Evolutionary conservation across 345 rosid species (phyloP), one percentile per base, ranked within the genome.

Genomic region (Excoecaria agallocha): DNA sequence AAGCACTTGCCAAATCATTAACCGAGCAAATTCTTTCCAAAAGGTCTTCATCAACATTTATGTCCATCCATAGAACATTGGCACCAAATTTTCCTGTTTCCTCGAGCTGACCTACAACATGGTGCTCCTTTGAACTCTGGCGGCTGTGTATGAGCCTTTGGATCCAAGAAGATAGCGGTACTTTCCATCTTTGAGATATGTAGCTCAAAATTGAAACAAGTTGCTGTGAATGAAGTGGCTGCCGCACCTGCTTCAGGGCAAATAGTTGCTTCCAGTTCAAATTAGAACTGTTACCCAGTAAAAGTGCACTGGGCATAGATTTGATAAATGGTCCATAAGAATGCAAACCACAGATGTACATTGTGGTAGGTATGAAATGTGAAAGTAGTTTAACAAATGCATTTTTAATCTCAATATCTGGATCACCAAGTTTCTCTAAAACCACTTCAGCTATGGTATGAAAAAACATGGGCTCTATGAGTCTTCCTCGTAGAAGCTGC

Each of bases 161-260:
- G 78, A 90, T 86, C 98, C 97, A 93, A 77, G 89, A 82, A 74
- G 98, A 80, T 83, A 91, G 93, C 60, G 93, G 93, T 62, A 82
- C 90, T 79, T 91, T 93, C 97, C 91, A 90, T 83, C 97, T 88
- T 75, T 91, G 97, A 17, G 93, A 91, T 79, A 93, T 85, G 84
- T 93, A 93, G 78, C 96, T 91, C 86, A 93, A 82, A 87, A 93
- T 84, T 65, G 96, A 85, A 77, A 93, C 94, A 74, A 91, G 94
- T 83, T 93, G 97, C 77, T 91, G 97, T 20, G 94, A 91, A 70
- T 88, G 90, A 80, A 93, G 88, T 78, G 86, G 93, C 77, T 83
- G 90, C 61, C 74, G 85, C 30, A 86, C 78, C 81, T 87, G 96
- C 87, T 86, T 91, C 81, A 93, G 84, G 79, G 97, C 80, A 88